phyloP scores from a whole-genome alignment of 768 basidiomycete genomes.

The Tubosaeta sp. region DNA sequence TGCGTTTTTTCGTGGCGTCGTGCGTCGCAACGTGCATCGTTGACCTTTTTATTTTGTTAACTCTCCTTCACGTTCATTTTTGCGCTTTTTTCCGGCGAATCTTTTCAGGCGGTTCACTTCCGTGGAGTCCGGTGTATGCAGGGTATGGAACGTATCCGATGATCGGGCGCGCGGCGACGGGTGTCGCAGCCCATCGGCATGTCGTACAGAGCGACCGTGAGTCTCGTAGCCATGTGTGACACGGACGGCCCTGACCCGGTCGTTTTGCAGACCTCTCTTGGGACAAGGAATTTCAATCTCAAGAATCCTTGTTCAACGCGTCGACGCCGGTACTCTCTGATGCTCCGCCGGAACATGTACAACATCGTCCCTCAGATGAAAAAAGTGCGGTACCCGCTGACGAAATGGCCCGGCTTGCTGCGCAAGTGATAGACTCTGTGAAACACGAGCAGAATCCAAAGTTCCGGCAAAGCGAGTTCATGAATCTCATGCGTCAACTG shows the following conservation, averaged over 20 bases:
- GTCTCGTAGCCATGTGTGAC: constrained; percentile 17
- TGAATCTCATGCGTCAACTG: constrained; percentile 81
- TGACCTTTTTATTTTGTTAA: neutral
- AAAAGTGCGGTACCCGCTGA: constrained; percentile 38
- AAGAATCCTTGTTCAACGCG: constrained; percentile 40
- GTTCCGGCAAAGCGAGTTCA: constrained; percentile 79
- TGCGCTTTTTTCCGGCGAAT: neutral
- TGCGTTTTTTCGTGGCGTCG: constrained; percentile 8
- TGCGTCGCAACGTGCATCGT: neutral
- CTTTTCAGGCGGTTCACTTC: constrained; percentile 31
- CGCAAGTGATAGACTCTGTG: constrained; percentile 70
- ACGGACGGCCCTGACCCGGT: neutral
- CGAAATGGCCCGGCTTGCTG: constrained; percentile 78
- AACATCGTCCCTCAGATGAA: constrained; percentile 17
- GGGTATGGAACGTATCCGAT: constrained; percentile 39
- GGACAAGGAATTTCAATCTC: constrained; percentile 64
- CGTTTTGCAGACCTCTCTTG: constrained; percentile 34
- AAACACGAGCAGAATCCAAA: constrained; percentile 75
- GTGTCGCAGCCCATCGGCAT: constrained; percentile 20
- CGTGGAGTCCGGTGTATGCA: constrained; percentile 39
- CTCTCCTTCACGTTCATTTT: neutral
- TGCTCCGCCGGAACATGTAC: neutral
- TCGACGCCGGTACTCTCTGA: constrained; percentile 9
- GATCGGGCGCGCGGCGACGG: constrained; percentile 26
- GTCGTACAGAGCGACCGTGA: constrained; percentile 40